Evolutionary conservation across 1,284 basidiomycete genomes (phyloP), one percentile per base, ranked within the genome.

Genomic region (Puccinia novopanici): DNA sequence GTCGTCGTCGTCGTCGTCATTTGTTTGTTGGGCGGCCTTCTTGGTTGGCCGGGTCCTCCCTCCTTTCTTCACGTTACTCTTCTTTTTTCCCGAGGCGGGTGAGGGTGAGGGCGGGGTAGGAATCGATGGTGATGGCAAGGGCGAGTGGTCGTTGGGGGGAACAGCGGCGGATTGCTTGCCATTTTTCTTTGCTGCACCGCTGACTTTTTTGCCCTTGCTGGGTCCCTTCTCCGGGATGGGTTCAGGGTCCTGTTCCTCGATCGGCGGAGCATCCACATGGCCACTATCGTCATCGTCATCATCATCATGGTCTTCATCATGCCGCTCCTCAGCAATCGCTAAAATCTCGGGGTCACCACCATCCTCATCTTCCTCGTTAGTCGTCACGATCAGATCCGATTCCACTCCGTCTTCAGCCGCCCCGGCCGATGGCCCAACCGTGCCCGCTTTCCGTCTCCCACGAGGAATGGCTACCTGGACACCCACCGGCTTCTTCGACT

Each of bases 361-460:
- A 9, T n/a, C 61, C 5, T 27, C 50, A 9, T 48, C 34, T 12
- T 50, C 30, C 15, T 54, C 45, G 17, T 70, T 70, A 27, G 50
- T 70, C 50, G 30, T 30, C n/a, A 70, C 45, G 22, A 70, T 50
- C 45, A 70, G 50, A 50, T 50, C 68, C 45, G 50, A 70, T 19
- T 48, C 45, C 15, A 13, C 45, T 27, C 27, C 40, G 13, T 37
- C 48, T 22, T 10, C 65, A n/a, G 10, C 4, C 10, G 40, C 27
- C 17, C n/a, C 22, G 13, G 9, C 30, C 24, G 45, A 3, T 50
- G 45, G 68, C 45, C 17, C 45, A 48, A 48, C 8, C 45, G 45
- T 19, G 22, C 40, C 48, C 27, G n/a, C 37, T 10, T 70, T 70
- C 61, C 61, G 61, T 63, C 61, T 40, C 19, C 34, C 61, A 63